Evolutionary conservation across 106 monocot species (phyloP), one percentile per base, ranked within the genome.

Genomic region (Dendrobium catenatum): DNA sequence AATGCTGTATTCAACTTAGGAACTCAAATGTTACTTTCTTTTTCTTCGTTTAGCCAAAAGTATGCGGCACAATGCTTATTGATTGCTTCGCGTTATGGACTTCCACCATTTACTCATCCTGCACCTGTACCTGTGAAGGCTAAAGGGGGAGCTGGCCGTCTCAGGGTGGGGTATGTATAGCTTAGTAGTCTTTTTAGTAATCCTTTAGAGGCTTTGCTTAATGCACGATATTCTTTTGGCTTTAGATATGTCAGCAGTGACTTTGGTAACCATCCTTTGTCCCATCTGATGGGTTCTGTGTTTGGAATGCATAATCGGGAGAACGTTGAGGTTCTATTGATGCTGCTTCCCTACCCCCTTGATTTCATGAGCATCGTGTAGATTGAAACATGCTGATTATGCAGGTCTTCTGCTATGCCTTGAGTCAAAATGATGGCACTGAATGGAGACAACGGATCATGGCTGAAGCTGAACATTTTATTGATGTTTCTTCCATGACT

Each of bases 171-270:
- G 98, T 98, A 81, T 19, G 89, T 83, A 75, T 79, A 9, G 18
- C 15, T 17, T 47, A 6, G 13, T 4, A 37, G n/a, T 37, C 29
- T 33, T 40, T 70, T 70, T 29, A 37, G 2, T 13, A 33, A 70
- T 70, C 33, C 37, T 70, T 70, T 66, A 66, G 1, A 66, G 64
- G 64, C n/a, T 66, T 70, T 10, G 70, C 29, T 73, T 78, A 78
- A 20, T 33, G 51, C 33, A 22, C 78, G 43, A 9, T 73, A 15
- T 42, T 78, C 3, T 33, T 54, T 64, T 49, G 76, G 51, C 79
- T 86, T 77, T 90, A 98, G 98, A 11, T 98, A 98, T 86, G 91
- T 98, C 40, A 98, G 98, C 80, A 98, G 98, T 78, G 98, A 98
- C 79, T 98, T 98, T 85, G 98, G 98, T 41, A 98, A 98, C 82